These are phyloP conservation scores for Penicillium glabrum DNA, from an alignment of 2,329 filamentous ascomycete genomes.

Conservation along the genomic window DNA sequence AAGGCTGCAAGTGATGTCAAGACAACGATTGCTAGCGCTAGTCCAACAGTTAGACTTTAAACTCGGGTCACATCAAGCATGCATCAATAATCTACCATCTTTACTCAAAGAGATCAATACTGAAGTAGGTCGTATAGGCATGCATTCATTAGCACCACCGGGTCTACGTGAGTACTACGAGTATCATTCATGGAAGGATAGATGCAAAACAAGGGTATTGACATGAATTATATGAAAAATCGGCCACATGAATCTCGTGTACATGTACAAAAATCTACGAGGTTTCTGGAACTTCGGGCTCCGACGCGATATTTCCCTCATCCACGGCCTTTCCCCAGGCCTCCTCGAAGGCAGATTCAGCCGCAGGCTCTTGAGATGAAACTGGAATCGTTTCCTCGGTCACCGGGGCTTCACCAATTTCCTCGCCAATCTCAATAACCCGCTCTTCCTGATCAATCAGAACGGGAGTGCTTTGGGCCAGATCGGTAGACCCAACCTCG, in stretches of 20 bases:
- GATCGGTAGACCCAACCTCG: not conserved
- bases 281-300: conserved; percentile 2
- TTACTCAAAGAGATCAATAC: not conserved
- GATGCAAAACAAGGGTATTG: conserved; percentile 17
- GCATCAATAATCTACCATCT: not conserved
- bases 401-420: not conserved
- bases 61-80: not conserved
- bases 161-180: conserved; percentile 7
- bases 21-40: not conserved
- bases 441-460: conserved; percentile 10
- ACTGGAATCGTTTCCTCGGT: not conserved
- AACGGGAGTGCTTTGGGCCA: conserved; percentile 6
- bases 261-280: not conserved
- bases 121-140: not conserved
- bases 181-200: conserved; percentile 1
- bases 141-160: conserved; percentile 12
- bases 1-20: not conserved
- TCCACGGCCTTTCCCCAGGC: conserved; percentile 41
- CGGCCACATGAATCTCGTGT: not conserved
- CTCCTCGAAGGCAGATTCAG: conserved; percentile 33
- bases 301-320: conserved; percentile 15
- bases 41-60: not conserved
- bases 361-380: conserved; percentile 4
- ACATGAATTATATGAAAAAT: conserved; percentile 8
- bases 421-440: not conserved